Conservation (phyloP, 1,284 basidiomycete species). For the Sporisorium iseilematis-ciliati region DNA sequence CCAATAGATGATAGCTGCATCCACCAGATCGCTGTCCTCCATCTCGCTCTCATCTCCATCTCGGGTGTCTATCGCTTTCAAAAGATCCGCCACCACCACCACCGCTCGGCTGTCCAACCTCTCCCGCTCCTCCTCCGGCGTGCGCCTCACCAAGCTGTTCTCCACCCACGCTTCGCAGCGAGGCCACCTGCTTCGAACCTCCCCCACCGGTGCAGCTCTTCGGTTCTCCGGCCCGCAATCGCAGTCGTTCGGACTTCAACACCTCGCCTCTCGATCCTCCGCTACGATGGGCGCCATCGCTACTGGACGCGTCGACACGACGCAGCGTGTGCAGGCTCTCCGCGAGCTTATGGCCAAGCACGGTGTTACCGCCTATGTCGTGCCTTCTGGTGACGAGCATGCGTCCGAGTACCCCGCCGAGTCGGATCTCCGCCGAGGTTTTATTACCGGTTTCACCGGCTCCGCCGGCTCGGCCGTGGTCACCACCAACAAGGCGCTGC, state of each 20-base stretch:
- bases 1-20: slow-evolving; percentile 27
- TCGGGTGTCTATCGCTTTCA: not conserved
- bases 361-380: slow-evolving; percentile 64
- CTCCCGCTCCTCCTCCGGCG: slow-evolving; percentile 14
- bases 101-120: slow-evolving; percentile 12
- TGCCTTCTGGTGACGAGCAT: slow-evolving; percentile 75
- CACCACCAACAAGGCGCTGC: slow-evolving; percentile 73
- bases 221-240: slow-evolving; percentile 30
- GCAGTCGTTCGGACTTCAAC: slow-evolving; percentile 36
- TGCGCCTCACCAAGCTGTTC: slow-evolving; percentile 19
- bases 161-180: slow-evolving; percentile 11
- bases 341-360: slow-evolving; percentile 58
- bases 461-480: slow-evolving; percentile 87
- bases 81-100: not conserved
- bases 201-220: slow-evolving; percentile 14
- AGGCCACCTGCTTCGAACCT: slow-evolving; percentile 25
- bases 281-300: slow-evolving; percentile 63
- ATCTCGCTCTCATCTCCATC: not conserved
- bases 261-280: slow-evolving; percentile 23
- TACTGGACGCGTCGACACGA: slow-evolving; percentile 62
- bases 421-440: slow-evolving; percentile 82
- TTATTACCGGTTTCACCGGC: slow-evolving; percentile 91
- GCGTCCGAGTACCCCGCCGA: slow-evolving; percentile 81
- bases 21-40: slow-evolving; percentile 13
- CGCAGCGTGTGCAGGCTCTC: slow-evolving; percentile 54